Evolutionary conservation across 768 basidiomycete genomes (phyloP).

Genomic region (Lentinula sp.): DNA sequence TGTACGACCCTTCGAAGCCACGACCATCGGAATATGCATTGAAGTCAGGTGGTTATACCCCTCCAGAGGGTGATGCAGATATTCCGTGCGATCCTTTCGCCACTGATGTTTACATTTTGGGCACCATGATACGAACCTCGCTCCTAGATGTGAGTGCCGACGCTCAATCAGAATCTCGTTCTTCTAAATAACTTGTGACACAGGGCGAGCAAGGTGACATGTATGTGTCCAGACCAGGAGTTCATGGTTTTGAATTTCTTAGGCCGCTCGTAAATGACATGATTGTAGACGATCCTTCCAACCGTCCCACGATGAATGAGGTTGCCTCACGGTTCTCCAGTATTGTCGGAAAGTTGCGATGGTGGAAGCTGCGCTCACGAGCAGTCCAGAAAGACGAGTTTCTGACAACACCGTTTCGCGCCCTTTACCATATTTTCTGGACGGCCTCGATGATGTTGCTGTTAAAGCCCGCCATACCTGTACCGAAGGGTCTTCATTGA

Average conservation of each 20-base stretch:
- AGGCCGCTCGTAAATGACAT: constrained; percentile 14
- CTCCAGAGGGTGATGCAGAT: constrained; percentile 7
- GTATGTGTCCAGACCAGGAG: not conserved
- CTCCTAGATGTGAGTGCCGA: constrained; percentile 5
- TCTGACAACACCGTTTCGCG: not conserved
- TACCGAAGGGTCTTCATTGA: not conserved
- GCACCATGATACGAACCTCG: constrained; percentile 7
- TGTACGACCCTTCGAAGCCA: too few relatives aligned
- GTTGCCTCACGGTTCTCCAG: constrained; percentile 7
- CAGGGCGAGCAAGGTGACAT: not conserved
- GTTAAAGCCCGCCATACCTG: not conserved
- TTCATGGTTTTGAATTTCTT: constrained; percentile 13
- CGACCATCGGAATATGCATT: constrained; percentile 1
- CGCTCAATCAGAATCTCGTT: not conserved
- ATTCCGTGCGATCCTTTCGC: too few relatives aligned
- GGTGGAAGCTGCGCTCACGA: constrained; percentile 17
- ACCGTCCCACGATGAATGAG: constrained; percentile 14
- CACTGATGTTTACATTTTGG: too few relatives aligned
- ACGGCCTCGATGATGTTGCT: not conserved
- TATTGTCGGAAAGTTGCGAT: constrained; percentile 1
- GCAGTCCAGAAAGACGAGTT: not conserved
- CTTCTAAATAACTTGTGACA: not conserved
- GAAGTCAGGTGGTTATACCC: too few relatives aligned
- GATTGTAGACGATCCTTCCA: constrained; percentile 13
- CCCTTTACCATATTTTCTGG: not conserved